phyloP scores from a whole-genome alignment of 2,329 filamentous ascomycete genomes.

The Curvularia sp. region DNA sequence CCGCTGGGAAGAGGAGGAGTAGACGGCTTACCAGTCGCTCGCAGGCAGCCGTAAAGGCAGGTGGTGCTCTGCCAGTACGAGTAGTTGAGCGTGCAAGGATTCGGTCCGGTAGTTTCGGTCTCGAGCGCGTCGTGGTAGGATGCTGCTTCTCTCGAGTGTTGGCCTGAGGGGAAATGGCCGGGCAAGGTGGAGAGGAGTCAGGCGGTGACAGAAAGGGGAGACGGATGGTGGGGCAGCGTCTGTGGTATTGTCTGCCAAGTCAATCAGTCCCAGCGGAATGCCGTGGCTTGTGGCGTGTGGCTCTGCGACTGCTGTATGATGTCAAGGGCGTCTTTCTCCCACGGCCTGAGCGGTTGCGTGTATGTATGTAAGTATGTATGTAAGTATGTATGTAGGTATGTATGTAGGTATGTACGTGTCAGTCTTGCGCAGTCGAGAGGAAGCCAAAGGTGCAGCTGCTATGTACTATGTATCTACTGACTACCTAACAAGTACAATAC shows the following conservation, averaged over 20 bases:
- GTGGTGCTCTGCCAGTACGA: not conserved
- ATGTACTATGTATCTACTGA: too few relatives aligned
- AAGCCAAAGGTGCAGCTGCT: too few relatives aligned
- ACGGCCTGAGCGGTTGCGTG: too few relatives aligned
- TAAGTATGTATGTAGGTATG: too few relatives aligned
- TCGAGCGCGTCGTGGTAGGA: slow-evolving; percentile 1
- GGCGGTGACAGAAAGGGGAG: slow-evolving; percentile 25
- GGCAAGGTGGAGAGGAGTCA: slow-evolving; percentile 19
- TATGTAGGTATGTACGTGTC: too few relatives aligned
- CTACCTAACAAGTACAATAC: too few relatives aligned
- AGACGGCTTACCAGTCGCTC: slow-evolving; percentile 21
- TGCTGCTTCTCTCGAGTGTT: slow-evolving; percentile 10
- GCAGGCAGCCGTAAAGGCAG: slow-evolving; percentile 3
- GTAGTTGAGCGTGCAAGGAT: not conserved
- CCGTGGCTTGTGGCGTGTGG: slow-evolving; percentile 1
- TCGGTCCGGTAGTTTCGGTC: slow-evolving; percentile 5
- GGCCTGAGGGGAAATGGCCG: slow-evolving; percentile 9
- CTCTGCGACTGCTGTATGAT: too few relatives aligned
- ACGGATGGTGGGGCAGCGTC: slow-evolving; percentile 22
- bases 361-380: too few relatives aligned
- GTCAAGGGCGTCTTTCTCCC: too few relatives aligned
- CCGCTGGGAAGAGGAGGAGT: not conserved
- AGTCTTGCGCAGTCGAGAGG: too few relatives aligned
- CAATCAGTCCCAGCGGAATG: slow-evolving; percentile 11
- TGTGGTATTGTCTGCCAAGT: slow-evolving; percentile 14